Base-by-base conservation (phyloP, 2,329 filamentous ascomycete genomes). In the Trematosphaeria pertusa region DNA sequence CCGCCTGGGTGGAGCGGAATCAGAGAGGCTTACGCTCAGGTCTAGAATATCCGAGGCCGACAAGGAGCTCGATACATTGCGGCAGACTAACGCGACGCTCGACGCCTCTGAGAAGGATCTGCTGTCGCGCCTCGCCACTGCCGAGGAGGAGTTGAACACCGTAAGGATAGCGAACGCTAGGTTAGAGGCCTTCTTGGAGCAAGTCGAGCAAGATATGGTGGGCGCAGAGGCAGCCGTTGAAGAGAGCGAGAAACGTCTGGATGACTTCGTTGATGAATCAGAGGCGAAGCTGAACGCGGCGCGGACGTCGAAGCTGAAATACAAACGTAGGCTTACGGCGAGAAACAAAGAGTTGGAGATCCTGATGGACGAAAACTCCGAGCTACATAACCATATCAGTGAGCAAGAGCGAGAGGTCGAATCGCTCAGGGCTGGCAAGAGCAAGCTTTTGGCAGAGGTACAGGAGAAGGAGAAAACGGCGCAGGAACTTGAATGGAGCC, bases 121-220 rank as follows among this genome's bases (percentile, higher is more conserved):
- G 6, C 21, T 54, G 4, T 34, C 42, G 8, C 62, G 65, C 20
- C 57, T 73, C 20, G 48, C 58, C 2, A 51, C 57, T 18, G 66
- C 69, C 3, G 70, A 72, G 43, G 51, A 65, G 14, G 67, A 73
- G 18, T 48, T 73, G 12, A 33, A 52, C 5, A 58, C 45, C 11
- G 61, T 70, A 1, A 57, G 55, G 22, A 46, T 60, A 4, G 64
- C 65, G 5, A 73, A 73, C 39, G 38, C 61, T 30, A 55, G 54
- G 1, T 54, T 73, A 2, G 69, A 71, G 35, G 49, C 52, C 0
- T 68, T 72, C 45, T 54, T 73, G 8, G 61, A 60, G 34, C 60
- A 62, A 21, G 55, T 67, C 1, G 56, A 70, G 33, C 47, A 60
- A 17, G 67, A 68, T 24, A 68, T 70, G 61, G 48, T 54, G 1